These are phyloP conservation scores for Westerdykella ornata DNA, from an alignment of 2,329 filamentous ascomycete genomes.

Conservation along the genomic window DNA sequence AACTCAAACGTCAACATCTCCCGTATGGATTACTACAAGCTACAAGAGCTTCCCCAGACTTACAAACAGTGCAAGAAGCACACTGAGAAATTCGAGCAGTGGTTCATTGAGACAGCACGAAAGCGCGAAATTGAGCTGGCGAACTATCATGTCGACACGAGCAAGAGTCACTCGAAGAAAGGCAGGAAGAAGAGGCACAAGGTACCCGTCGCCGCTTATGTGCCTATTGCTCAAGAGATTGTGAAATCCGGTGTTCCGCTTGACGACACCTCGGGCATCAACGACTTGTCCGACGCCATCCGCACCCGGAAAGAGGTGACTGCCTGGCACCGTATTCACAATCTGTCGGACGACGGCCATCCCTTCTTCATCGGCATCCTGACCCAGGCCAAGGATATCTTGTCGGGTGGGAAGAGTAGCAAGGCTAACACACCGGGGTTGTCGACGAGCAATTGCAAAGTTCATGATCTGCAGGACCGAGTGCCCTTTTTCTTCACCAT, in stretches of 20 bases:
- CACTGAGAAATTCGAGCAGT: constrained; percentile 12
- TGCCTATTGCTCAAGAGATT: constrained; percentile 10
- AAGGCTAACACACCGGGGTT: not conserved
- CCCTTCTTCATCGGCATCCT: constrained; percentile 6
- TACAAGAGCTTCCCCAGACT: constrained; percentile 13
- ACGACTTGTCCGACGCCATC: constrained; percentile 14
- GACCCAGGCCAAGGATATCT: constrained; percentile 1
- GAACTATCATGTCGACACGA: not conserved
- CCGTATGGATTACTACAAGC: constrained; percentile 13
- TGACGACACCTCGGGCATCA: constrained; percentile 9
- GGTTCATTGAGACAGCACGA: constrained; percentile 11
- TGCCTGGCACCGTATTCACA: constrained; percentile 5
- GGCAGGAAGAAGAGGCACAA: constrained; percentile 5
- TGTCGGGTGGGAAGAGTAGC: not conserved
- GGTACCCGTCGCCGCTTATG: constrained; percentile 5
- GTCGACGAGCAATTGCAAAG: not conserved
- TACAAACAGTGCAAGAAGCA: constrained; percentile 14
- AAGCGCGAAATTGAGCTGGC: constrained; percentile 11
- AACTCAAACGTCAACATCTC: not conserved
- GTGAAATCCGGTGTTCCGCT: constrained; percentile 7
- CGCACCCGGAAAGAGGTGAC: constrained; percentile 13
- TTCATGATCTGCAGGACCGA: not conserved
- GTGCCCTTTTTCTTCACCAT: too few relatives aligned
- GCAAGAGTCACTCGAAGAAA: not conserved
- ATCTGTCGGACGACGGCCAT: constrained; percentile 8